Evolutionary conservation across 768 basidiomycete species (phyloP).

Genomic region (Strobilomyces echinocephalus): DNA sequence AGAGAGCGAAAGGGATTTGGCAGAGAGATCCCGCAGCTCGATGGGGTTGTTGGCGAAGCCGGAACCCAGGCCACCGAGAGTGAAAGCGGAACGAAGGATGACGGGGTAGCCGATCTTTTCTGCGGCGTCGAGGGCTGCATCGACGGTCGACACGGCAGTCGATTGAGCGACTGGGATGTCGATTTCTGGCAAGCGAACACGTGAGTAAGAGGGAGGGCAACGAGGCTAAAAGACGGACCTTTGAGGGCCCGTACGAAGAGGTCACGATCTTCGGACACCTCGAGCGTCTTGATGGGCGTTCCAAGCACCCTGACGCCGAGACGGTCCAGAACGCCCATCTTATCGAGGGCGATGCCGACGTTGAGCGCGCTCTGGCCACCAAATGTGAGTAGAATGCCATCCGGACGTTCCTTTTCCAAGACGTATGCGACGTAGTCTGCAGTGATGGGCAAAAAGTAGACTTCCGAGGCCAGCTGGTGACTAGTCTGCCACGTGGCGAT

Average conservation of each 20-base stretch:
- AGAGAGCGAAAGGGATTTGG: conserved; percentile 83
- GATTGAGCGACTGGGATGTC: conserved; percentile 95
- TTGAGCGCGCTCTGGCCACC: conserved; percentile 98
- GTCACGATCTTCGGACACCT: conserved; percentile 95
- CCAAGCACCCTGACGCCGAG: conserved; percentile 91
- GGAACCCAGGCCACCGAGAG: conserved; percentile 95
- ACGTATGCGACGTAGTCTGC: conserved; percentile 98
- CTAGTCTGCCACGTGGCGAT: conserved; percentile 99
- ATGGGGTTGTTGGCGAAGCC: conserved; percentile 95
- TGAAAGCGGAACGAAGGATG: conserved; percentile 94
- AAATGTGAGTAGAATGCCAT: conserved; percentile 95
- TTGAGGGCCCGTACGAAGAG: conserved; percentile 95
- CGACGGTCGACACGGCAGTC: conserved; percentile 93
- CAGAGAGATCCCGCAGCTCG: conserved; percentile 90
- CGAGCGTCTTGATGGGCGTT: conserved; percentile 90
- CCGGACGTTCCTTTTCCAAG: conserved; percentile 95
- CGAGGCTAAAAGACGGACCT: conserved; percentile 45
- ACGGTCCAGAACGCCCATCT: conserved; percentile 92
- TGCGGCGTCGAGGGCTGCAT: conserved; percentile 88
- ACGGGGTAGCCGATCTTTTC: conserved; percentile 93
- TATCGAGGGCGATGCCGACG: conserved; percentile 93
- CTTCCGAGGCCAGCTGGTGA: conserved; percentile 92
- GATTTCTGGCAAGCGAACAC: conserved; percentile 60
- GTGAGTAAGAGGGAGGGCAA: conserved; percentile 2
- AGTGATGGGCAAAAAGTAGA: conserved; percentile 96